Base-by-base conservation (phyloP, 768 basidiomycete genomes). In the Termitomyces sp. region DNA sequence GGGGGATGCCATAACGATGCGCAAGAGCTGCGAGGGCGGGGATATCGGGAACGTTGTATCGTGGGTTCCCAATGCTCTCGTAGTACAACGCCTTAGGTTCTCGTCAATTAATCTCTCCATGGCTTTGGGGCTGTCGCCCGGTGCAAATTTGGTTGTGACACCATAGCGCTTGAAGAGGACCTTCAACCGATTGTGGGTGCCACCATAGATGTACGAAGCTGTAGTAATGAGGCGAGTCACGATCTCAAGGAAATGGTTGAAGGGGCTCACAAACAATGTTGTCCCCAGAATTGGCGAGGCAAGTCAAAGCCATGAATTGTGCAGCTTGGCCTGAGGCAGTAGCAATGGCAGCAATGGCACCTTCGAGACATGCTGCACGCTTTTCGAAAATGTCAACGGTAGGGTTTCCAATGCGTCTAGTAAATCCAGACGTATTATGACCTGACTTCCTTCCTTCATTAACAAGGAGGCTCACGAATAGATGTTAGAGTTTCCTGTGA, bases 41-140 rank as follows among this genome's bases (percentile, higher is more conserved):
- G 29, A 89, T 76, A 48, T 75, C 74, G 0, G 75, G 68, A 34
- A 84, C 71, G 48, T 78, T 80, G 62, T 78, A 82, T 57, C 80
- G 81, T 0, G 85, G 86, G 64, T 87, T 87, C 1, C 84, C 82
- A 43, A 87, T 86, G 38, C 72, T 77, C 66, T 87, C 86, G 5
- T 84, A 76, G 63, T 71, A 85, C 27, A 85, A 68, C 0, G 77
- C 82, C 58, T 80, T 85, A 25, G 86, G 2, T 77, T 82, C 12
- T 78, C 77, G 60, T 87, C 84, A 41, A 86, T 86, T 4, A 76
- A 80, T 0, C 73, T 75, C 2, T 67, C 72, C 59, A 84, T 81
- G 2, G 68, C 75, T 10, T 69, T 76, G 0, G 83, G 77, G 19
- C 79, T 74, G 31, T 81, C 76, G 3, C 73, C 72, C 0, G 71